Conservation (phyloP, 768 basidiomycete genomes). For the Serpula lacrymans region DNA sequence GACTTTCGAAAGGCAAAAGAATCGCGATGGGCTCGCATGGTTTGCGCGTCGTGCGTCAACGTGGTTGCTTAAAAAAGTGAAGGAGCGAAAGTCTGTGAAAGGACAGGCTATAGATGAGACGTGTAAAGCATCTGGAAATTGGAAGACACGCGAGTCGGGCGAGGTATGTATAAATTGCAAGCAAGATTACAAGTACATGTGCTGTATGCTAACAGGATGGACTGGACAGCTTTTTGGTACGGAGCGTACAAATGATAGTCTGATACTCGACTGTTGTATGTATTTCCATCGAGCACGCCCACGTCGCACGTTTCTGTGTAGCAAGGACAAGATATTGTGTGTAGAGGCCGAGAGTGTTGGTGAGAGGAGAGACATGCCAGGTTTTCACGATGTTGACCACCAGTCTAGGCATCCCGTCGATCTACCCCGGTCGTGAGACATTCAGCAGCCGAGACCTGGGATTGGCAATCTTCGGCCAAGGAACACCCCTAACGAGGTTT, state of each 20-base stretch:
- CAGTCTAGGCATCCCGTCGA: conserved; percentile 22
- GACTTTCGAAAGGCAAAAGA: conserved; percentile 35
- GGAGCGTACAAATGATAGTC: conserved; percentile 57
- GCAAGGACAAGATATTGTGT: conserved; percentile 65
- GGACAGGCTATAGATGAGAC: conserved; percentile 65
- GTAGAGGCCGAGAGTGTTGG: conserved; percentile 47
- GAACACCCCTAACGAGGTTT: conserved; percentile 37
- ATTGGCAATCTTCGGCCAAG: conserved; percentile 39
- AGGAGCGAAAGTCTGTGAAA: conserved; percentile 51
- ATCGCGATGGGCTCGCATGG: conserved; percentile 45
- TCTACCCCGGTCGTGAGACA: conserved; percentile 32
- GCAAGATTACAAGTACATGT: background rate
- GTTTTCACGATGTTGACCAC: conserved; percentile 12
- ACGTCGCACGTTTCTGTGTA: conserved; percentile 58
- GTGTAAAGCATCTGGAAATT: conserved; percentile 55
- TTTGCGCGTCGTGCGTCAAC: conserved; percentile 67
- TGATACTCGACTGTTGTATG: conserved; percentile 74
- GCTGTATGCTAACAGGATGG: conserved; percentile 11
- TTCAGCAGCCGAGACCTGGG: conserved; percentile 54
- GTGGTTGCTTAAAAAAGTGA: conserved; percentile 63
- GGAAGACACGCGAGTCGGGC: conserved; percentile 48
- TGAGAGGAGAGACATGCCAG: conserved; percentile 18
- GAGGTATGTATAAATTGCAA: conserved; percentile 35
- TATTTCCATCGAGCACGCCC: conserved; percentile 45
- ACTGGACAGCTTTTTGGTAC: conserved; percentile 19